These are phyloP conservation scores for Gracilaria vermiculophylla DNA, from an alignment of 23 red algal genomes.

Conservation along the genomic window DNA sequence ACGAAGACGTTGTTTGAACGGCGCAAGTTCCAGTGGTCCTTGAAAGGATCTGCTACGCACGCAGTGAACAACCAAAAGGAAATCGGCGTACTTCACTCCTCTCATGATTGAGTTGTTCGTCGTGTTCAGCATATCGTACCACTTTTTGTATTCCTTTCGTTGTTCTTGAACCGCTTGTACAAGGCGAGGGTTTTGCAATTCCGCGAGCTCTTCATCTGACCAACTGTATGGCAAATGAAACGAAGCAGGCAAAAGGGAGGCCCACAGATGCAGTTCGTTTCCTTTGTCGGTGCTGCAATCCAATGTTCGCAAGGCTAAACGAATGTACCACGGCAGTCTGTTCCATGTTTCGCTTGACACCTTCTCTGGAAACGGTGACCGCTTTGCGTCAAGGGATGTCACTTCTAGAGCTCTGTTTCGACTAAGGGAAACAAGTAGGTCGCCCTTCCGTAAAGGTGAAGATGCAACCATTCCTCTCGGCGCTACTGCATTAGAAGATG, in stretches of 20 bases:
- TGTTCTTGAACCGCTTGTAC: slow-evolving; percentile 28
- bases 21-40: slow-evolving; percentile 72
- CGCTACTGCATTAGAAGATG: neutral
- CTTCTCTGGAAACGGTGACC: slow-evolving; percentile 27
- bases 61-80: slow-evolving; percentile 73
- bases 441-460: neutral
- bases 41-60: slow-evolving; percentile 76
- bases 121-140: slow-evolving; percentile 36
- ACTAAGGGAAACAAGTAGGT: slow-evolving; percentile 25
- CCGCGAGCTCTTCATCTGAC: slow-evolving; percentile 55
- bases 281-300: neutral
- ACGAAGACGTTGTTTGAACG: slow-evolving; percentile 71
- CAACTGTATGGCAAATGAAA: slow-evolving; percentile 65
- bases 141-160: slow-evolving; percentile 18
- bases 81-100: slow-evolving; percentile 50
- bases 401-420: slow-evolving; percentile 41
- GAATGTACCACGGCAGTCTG: slow-evolving; percentile 54
- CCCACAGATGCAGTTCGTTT: slow-evolving; percentile 39
- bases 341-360: slow-evolving; percentile 35
- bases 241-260: slow-evolving; percentile 17
- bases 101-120: slow-evolving; percentile 2
- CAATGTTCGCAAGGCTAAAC: slow-evolving; percentile 26
- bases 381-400: slow-evolving; percentile 29
- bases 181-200: slow-evolving; percentile 54
- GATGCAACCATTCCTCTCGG: slow-evolving; percentile 34